phyloP scores from a whole-genome alignment of 2,329 filamentous ascomycete genomes.

The Botrytis elliptica region DNA sequence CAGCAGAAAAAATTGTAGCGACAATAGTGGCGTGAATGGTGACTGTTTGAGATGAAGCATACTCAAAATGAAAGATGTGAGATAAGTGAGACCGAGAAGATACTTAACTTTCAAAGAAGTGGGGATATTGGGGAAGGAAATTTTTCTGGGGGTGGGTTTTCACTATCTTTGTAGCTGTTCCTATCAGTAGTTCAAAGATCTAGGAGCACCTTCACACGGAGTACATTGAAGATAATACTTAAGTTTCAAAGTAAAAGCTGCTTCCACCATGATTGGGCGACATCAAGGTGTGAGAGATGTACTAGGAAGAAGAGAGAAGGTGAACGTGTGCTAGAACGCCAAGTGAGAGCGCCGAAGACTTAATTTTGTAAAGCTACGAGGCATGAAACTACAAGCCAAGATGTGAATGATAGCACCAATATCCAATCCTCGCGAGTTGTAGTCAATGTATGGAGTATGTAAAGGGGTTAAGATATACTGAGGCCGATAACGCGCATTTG shows the following conservation, averaged over 20 bases:
- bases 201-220: background rate
- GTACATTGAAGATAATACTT: background rate
- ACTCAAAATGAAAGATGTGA: background rate
- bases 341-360: background rate
- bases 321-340: background rate
- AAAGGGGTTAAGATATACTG: background rate
- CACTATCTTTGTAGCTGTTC: background rate
- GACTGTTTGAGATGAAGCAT: background rate
- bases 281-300: background rate
- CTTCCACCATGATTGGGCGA: too few relatives aligned
- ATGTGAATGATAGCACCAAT: background rate
- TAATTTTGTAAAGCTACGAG: background rate
- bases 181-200: background rate
- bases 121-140: background rate
- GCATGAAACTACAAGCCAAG: background rate
- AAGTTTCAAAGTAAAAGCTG: background rate
- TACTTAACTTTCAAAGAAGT: background rate
- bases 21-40: background rate
- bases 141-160: background rate
- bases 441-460: background rate
- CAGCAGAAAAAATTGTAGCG: background rate
- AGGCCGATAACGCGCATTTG: too few relatives aligned
- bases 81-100: background rate
- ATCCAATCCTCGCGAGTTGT: background rate
- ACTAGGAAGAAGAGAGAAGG: background rate